phyloP scores from a whole-genome alignment of 345 rosid genomes.

The Camelina neglecta region DNA sequence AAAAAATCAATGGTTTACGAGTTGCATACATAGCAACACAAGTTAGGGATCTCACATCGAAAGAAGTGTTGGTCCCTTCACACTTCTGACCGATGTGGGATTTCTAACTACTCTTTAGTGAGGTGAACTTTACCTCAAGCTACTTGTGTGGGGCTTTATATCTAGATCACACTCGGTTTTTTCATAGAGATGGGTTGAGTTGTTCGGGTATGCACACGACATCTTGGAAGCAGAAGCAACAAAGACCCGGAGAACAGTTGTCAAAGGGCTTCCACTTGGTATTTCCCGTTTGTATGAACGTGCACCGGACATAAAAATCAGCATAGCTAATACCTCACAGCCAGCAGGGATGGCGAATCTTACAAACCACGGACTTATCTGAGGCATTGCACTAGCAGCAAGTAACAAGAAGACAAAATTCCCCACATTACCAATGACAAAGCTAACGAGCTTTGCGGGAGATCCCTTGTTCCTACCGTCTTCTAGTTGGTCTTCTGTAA shows the following conservation, averaged over 20 bases:
- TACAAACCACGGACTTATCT: conserved; percentile 46
- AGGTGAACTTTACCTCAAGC: conserved; percentile 36
- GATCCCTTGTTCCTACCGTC: conserved; percentile 29
- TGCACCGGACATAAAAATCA: conserved; percentile 45
- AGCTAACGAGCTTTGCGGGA: conserved; percentile 33
- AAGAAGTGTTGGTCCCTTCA: background rate
- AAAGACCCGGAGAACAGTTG: conserved; percentile 46
- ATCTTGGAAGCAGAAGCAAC: conserved; percentile 45
- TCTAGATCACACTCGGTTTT: conserved; percentile 9
- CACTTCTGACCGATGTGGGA: background rate
- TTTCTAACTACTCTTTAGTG: background rate
- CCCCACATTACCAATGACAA: conserved; percentile 42
- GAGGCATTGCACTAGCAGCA: conserved; percentile 41
- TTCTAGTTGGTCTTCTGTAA: conserved; percentile 41
- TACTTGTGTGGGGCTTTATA: conserved; percentile 29
- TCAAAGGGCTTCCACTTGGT: conserved; percentile 47
- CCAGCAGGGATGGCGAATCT: conserved; percentile 49
- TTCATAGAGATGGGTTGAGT: conserved; percentile 40
- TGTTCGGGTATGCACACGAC: conserved; percentile 10
- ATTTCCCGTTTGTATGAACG: conserved; percentile 22
- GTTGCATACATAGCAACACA: conserved; percentile 10
- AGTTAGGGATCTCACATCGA: background rate
- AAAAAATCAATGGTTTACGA: background rate
- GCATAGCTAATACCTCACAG: conserved; percentile 42
- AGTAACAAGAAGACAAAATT: conserved; percentile 36